Conservation (phyloP, 2,329 filamentous ascomycete species). For the Bertia moriformis region DNA sequence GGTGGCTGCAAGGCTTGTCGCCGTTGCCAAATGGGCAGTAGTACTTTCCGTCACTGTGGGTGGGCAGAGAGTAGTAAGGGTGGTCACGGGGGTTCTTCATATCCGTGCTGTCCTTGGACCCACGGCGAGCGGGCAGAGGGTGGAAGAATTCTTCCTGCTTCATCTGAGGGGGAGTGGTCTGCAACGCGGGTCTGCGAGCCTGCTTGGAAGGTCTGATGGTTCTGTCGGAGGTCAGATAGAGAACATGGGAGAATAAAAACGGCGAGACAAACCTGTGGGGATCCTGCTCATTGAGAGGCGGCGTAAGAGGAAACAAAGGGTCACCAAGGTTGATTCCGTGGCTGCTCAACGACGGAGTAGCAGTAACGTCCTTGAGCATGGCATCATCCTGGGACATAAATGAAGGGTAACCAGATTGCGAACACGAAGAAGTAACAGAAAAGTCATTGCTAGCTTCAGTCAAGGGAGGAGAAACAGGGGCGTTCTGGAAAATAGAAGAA, state of each 20-base stretch:
- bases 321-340: constrained; percentile 20
- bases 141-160: constrained; percentile 21
- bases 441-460: constrained; percentile 23
- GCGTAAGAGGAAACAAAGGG: constrained; percentile 19
- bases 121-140: constrained; percentile 14
- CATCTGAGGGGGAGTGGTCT: constrained; percentile 13
- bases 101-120: constrained; percentile 19
- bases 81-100: constrained; percentile 22
- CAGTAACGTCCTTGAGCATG: constrained; percentile 17
- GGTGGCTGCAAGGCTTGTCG: constrained; percentile 41
- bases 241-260: constrained; percentile 2
- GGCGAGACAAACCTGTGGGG: constrained; percentile 19
- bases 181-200: constrained; percentile 17
- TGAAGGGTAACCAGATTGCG: constrained; percentile 18
- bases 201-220: constrained; percentile 21
- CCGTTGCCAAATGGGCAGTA: constrained; percentile 41
- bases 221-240: constrained; percentile 8
- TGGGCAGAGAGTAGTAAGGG: constrained; percentile 22
- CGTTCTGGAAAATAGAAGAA: constrained; percentile 14
- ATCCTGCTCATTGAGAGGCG: constrained; percentile 21
- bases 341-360: constrained; percentile 15
- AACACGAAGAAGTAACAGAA: constrained; percentile 21
- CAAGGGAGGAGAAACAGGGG: constrained; percentile 22
- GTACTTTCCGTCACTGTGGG: constrained; percentile 38
- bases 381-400: constrained; percentile 20